Conservation (phyloP, 2,329 filamentous ascomycete species). For the Beauveria australis region DNA sequence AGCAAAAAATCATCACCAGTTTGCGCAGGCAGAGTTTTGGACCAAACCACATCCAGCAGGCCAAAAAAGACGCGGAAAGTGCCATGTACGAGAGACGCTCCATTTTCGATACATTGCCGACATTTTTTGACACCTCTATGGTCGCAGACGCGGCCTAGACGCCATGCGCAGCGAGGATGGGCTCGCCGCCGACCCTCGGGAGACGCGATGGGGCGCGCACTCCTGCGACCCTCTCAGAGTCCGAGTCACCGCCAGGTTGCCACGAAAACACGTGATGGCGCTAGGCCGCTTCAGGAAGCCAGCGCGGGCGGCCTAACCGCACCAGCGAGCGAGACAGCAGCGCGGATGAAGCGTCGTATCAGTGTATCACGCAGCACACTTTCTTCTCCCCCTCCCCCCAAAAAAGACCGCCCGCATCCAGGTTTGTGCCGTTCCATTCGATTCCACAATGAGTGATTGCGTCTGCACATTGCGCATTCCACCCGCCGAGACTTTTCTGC, state of each 20-base stretch:
- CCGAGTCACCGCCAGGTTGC: slow-evolving; percentile 28
- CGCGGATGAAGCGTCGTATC: neutral
- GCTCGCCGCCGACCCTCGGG: slow-evolving; percentile 31
- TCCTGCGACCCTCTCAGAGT: slow-evolving; percentile 26
- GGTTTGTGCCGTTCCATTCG: neutral
- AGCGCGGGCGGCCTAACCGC: neutral
- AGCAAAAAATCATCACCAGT: slow-evolving; percentile 6
- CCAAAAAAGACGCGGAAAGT: slow-evolving; percentile 18
- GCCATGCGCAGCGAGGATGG: slow-evolving; percentile 24
- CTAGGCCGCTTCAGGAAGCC: neutral
- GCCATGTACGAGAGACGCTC: neutral
- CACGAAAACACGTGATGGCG: slow-evolving; percentile 36
- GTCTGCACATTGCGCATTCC: slow-evolving; percentile 3
- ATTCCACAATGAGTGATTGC: slow-evolving; percentile 1
- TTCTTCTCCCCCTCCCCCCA: neutral
- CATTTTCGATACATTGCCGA: slow-evolving; percentile 12
- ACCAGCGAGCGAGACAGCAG: slow-evolving; percentile 1
- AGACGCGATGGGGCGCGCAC: slow-evolving; percentile 36
- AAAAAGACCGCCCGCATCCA: neutral
- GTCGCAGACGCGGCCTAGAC: slow-evolving; percentile 12
- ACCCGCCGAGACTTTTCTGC: neutral
- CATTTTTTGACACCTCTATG: slow-evolving; percentile 19
- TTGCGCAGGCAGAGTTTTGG: neutral
- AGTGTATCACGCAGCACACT: neutral
- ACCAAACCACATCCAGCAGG: slow-evolving; percentile 17